Evolutionary conservation across 108 stramenopile species (phyloP), one percentile per base, ranked within the genome.

Genomic region (Fragilaria crotonensis): DNA sequence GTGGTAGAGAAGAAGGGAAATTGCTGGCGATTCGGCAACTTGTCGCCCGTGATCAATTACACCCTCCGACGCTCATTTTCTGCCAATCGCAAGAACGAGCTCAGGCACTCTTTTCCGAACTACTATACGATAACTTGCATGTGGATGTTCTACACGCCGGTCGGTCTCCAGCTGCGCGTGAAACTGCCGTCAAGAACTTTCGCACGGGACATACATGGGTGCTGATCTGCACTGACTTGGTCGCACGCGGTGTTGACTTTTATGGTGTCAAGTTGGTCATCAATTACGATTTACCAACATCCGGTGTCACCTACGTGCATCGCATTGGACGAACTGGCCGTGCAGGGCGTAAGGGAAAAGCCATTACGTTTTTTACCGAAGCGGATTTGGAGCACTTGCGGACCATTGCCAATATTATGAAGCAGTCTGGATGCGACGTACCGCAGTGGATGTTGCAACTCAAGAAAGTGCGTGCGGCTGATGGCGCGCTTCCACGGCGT

Each of bases 241-340:
- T 96, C 33, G 93, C 93, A 4, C 72, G 99, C 21, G 99, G 99
- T 30, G 88, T 99, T 52, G 97, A 99, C 80, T 94, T 99, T 57
- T 83, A 93, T 59, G 96, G 90, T 5, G 96, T 98, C 2, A 94
- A 95, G 44, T 82, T 90, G 80, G 97, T 99, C 7, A 84, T 99
- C 60, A 99, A 98, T 59, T 98, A 96, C 60, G 97, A 99, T 73
- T 70, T 98, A 27, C 97, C 98, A 18, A 46, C 68, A n/a, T 83
- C 84, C 19, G 94, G 91, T 25, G 82, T 93, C 45, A 83, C 73
- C 7, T 97, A 97, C 55, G 87, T 99, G 3, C 98, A 99, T 79
- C 76, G 98, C 11, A 96, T 99, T 52, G 98, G 98, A 18, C 76
- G 98, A 19, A 94, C 90, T 2, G 98, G 97, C 11, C 68, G 98